Evolutionary conservation across 306 rosid species (phyloP), one percentile per base, ranked within the genome.

Genomic region (Trifolium pratense): DNA sequence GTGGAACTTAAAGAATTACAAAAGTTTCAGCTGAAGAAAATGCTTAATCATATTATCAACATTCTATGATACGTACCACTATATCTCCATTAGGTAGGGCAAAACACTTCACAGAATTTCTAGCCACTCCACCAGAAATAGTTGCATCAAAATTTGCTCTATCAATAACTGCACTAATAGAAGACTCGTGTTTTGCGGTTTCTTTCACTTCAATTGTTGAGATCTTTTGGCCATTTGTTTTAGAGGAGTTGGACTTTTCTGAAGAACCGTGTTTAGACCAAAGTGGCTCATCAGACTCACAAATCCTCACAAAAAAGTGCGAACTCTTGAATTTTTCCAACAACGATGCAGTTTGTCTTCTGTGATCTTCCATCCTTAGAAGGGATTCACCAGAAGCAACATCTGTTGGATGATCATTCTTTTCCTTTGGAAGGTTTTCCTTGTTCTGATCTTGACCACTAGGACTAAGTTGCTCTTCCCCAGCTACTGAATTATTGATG

Each of bases 61-160:
- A 82, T 80, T 74, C 64, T 73, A 74, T 73, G 77, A 73, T 84
- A 83, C 97, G 65, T 91, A 94, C 99, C 99, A 91, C 91, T 87
- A 94, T 81, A 83, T 92, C 97, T 78, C 99, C 99, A 80, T 87
- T 92, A 65, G 96, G 85, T 71, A 94, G 95, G 71, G 96, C 88
- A 86, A 85, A 88, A 83, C 97, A 88, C 86, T 89, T 88, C 62
- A 88, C 87, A 74, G 85, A 83, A 79, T 84, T 92, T 84, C 99
- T 88, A 13, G 97, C 99, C 66, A 80, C 86, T 68, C 99, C 98
- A 73, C 97, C 95, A 80, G 91, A 86, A 75, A 88, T 80, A 53
- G 83, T 87, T 65, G 97, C 90, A 86, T 91, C 88, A 80, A 89
- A 91, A 83, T 80, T 87, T 84, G 91, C 99, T 77, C 74, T 88